Percentiles rank a stretch among this genome's conserved stretches.
phyloP scores from a whole-genome alignment of 176 grass and related monocot species.

The Aegilops tauschii region DNA sequence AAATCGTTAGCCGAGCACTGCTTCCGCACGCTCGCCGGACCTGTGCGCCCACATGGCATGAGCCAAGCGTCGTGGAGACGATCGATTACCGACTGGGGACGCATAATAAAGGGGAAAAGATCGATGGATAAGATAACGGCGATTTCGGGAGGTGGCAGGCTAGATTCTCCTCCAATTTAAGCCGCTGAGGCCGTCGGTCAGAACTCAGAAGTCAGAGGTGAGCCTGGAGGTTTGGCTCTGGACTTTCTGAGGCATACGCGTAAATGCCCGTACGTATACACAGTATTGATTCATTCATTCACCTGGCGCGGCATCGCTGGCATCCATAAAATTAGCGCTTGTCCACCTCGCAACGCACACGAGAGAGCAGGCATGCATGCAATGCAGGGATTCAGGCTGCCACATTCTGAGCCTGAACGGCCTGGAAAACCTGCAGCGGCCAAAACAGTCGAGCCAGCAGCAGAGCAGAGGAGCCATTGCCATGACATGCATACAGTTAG shows the following conservation, averaged over 20 bases:
- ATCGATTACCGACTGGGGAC: neutral
- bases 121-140: too few relatives aligned
- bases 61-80: neutral
- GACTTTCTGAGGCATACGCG: too few relatives aligned
- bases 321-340: neutral
- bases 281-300: too few relatives aligned
- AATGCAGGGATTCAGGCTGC: neutral
- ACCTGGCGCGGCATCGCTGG: slow-evolving; percentile 5
- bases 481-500: neutral
- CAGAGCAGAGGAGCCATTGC: neutral
- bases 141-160: neutral
- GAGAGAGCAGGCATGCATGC: neutral
- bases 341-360: neutral
- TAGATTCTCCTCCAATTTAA: neutral
- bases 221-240: too few relatives aligned
- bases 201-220: too few relatives aligned
- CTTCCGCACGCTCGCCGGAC: neutral
- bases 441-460: neutral
- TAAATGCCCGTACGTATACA: too few relatives aligned
- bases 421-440: neutral
- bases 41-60: neutral
- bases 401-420: slow-evolving; percentile 5
- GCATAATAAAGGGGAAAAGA: too few relatives aligned
- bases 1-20: neutral
- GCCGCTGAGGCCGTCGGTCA: too few relatives aligned